phyloP scores from a whole-genome alignment of 192 early-diverging fungal species.

The Gonapodya prolifera region DNA sequence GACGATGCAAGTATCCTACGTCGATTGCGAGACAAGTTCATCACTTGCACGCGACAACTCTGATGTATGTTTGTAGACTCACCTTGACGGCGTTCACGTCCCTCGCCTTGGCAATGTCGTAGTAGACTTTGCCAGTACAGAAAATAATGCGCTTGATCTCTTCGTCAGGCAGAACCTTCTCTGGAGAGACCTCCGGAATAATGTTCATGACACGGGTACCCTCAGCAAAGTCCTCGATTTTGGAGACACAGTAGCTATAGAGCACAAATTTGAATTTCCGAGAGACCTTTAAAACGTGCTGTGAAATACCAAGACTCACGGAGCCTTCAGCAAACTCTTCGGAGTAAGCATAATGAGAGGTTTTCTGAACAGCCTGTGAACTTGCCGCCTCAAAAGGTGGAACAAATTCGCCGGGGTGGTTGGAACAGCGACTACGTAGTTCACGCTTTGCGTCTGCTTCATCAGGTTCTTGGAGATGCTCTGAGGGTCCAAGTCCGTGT shows the following conservation, averaged over 20 bases:
- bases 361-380: slow-evolving; percentile 95
- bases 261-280: no score
- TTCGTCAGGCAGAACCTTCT: slow-evolving; percentile 63
- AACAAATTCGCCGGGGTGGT: slow-evolving; percentile 98
- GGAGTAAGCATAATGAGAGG: slow-evolving; percentile 68
- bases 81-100: slow-evolving; percentile 72
- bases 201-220: background rate
- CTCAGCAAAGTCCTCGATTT: background rate
- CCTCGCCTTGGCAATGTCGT: slow-evolving; percentile 74
- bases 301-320: no score
- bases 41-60: no score
- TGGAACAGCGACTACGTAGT: slow-evolving; percentile 93
- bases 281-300: no score
- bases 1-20: slow-evolving; percentile 87
- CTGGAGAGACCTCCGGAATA: background rate
- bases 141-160: slow-evolving; percentile 87
- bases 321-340: slow-evolving; percentile 62
- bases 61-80: background rate
- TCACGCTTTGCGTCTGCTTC: slow-evolving; percentile 66
- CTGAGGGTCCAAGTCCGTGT: background rate
- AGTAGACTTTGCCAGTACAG: slow-evolving; percentile 97
- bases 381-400: slow-evolving; percentile 88
- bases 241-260: background rate
- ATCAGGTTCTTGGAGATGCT: background rate
- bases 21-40: no score